These are phyloP conservation scores for Candida morakotiae DNA, from an alignment of 805 yeast species.

Conservation along the genomic window DNA sequence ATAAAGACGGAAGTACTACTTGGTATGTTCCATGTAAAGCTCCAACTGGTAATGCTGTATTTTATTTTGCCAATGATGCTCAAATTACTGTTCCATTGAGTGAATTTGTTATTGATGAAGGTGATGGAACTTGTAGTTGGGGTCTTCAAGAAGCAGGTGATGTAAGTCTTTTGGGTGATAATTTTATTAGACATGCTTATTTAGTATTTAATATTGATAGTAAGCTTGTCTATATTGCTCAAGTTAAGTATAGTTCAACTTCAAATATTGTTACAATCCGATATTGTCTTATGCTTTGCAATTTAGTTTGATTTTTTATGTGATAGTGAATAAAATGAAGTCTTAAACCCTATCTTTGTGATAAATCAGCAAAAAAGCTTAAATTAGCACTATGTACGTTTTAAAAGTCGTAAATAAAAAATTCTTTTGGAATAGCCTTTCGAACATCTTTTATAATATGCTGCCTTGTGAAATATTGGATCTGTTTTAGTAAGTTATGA, in stretches of 20 bases:
- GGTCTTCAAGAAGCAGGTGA: conserved; percentile 13
- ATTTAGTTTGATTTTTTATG: too few species aligned
- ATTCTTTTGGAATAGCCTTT: too few species aligned
- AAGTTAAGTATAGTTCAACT: conserved; percentile 34
- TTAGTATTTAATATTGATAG: conserved; percentile 61
- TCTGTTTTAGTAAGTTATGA: too few species aligned
- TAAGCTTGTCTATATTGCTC: conserved; percentile 52
- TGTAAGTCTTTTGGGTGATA: conserved; percentile 59
- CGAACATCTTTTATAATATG: too few species aligned
- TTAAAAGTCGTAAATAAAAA: too few species aligned
- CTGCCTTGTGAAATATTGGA: too few species aligned
- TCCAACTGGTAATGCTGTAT: conserved; percentile 2
- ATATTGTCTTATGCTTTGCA: too few species aligned
- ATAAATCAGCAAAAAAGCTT: too few species aligned
- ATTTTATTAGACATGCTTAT: conserved; percentile 59
- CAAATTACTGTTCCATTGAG: conserved; percentile 1
- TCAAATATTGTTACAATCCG: conserved; percentile 11
- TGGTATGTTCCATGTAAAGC: conserved; percentile 12
- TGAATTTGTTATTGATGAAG: conserved; percentile 23
- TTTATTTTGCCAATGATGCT: neutral
- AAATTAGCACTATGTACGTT: too few species aligned
- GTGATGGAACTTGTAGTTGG: conserved; percentile 28
- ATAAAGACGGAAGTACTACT: too few species aligned
- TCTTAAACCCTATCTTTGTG: too few species aligned
- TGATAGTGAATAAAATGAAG: too few species aligned